Percentiles rank a stretch among this genome's conserved stretches.
These are phyloP conservation scores for Fusarium paranaense DNA, from an alignment of 2,329 filamentous ascomycete species.

Conservation along the genomic window DNA sequence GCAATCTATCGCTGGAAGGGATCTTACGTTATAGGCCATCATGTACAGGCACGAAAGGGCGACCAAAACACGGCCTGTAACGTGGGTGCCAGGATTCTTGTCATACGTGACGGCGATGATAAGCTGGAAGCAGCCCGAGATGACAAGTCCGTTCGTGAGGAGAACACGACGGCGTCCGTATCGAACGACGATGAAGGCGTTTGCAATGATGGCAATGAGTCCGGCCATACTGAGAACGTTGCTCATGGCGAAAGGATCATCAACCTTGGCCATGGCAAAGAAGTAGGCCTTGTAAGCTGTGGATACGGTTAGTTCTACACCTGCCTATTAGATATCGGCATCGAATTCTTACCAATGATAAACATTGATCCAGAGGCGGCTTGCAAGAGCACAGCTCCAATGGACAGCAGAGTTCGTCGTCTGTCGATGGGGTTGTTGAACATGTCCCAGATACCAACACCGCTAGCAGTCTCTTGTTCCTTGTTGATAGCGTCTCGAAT, in stretches of 20 bases:
- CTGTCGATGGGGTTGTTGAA: constrained; percentile 33
- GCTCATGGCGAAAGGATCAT: constrained; percentile 39
- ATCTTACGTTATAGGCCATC: constrained; percentile 36
- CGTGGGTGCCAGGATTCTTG: constrained; percentile 18
- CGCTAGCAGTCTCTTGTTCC: constrained; percentile 15
- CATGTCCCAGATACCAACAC: constrained; percentile 34
- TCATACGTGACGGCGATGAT: constrained; percentile 37
- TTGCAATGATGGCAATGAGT: constrained; percentile 34
- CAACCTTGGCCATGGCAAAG: constrained; percentile 38
- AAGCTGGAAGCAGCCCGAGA: constrained; percentile 31
- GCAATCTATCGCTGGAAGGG: fast-evolving
- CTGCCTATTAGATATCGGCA: fast-evolving
- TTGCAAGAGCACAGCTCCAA: constrained; percentile 31
- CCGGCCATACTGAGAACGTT: constrained; percentile 40
- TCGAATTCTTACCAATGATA: constrained; percentile 33
- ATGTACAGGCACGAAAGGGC: constrained; percentile 40
- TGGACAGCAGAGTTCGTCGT: constrained; percentile 30
- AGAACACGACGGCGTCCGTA: constrained; percentile 35
- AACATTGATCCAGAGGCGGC: constrained; percentile 40
- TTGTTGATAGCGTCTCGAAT: constrained; percentile 31
- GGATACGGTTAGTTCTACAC: not conserved
- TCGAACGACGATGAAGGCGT: constrained; percentile 35
- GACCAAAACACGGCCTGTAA: constrained; percentile 35
- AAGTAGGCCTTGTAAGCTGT: constrained; percentile 41
- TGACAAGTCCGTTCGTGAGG: constrained; percentile 16